Conservation (phyloP, 225 moss, liverwort and hornwort genomes). For the Marchantia paleacea region DNA sequence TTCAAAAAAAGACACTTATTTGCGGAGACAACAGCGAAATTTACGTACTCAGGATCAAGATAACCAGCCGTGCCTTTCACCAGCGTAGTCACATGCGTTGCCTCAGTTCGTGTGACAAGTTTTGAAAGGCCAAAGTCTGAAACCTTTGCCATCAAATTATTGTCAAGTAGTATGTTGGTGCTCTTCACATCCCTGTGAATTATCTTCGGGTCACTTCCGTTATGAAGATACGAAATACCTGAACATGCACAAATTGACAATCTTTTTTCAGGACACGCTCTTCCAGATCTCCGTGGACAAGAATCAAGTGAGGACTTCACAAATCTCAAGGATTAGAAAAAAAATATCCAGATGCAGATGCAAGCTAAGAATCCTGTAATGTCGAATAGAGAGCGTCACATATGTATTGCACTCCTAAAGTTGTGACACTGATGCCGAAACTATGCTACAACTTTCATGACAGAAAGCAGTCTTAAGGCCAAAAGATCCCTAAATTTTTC, state of each 20-base stretch:
- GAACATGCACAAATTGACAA: background rate
- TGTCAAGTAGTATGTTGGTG: slow-evolving; percentile 63
- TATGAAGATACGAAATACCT: slow-evolving; percentile 67
- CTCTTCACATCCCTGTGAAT: slow-evolving; percentile 68
- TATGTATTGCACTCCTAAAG: no score
- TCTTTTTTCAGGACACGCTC: background rate
- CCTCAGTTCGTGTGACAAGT: slow-evolving; percentile 31
- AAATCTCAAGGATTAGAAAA: no score
- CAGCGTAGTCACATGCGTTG: slow-evolving; percentile 36
- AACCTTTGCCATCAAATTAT: slow-evolving; percentile 54
- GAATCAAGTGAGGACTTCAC: no score
- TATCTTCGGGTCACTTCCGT: slow-evolving; percentile 46
- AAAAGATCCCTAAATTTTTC: no score
- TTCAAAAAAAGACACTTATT: background rate
- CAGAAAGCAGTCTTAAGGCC: no score
- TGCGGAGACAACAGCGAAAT: background rate
- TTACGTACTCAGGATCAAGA: slow-evolving; percentile 70
- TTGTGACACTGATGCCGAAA: no score
- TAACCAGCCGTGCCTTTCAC: slow-evolving; percentile 66
- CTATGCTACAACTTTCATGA: no score
- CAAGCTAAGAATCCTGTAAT: no score
- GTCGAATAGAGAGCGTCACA: no score
- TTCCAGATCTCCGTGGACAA: no score
- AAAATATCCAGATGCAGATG: no score
- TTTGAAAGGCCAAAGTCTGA: slow-evolving; percentile 60